Evolutionary conservation across 1,139 yeast species (phyloP), one percentile per base, ranked within the genome.

Genomic region (Magnusiomyces clavatus): DNA sequence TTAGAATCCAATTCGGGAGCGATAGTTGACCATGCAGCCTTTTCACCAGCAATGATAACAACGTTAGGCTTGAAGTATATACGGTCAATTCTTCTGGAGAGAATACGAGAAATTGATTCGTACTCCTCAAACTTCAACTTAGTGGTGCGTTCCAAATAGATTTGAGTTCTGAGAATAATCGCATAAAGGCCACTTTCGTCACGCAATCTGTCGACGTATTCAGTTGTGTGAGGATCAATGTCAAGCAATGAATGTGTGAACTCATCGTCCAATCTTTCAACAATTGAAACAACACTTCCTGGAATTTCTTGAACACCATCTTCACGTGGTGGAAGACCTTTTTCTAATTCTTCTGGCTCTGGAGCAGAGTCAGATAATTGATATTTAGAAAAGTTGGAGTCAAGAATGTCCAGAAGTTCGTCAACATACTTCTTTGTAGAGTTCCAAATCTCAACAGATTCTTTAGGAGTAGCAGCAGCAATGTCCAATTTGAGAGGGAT

Each of bases 181-280:
- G 77, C 76, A 73, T 90, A 92, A 53, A 92, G 76, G 47, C 74
- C 73, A 57, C 82, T 77, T 72, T 92, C 98, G 69, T 90, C 96
- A 69, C 86, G 84, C 67, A 94, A 78, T 68, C 97, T 81, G 61
- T 85, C 89, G 60, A 92, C 80, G 69, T 92, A 94, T 69, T 94
- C 98, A 56, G 87, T 83, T 35, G 97, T 86, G 68, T 92, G 97
- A 49, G 97, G 96, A 68, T 92, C 97, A 62, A 88, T 83, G 61
- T 81, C 81, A 68, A 90, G 90, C 62, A 92, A 77, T 49, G 95
- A 88, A 61, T 85, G 82, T 58, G 86, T 86, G 63, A 90, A 84
- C 73, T 94, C 99, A 65, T 92, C 97, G 67, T 90, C 97, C 60
- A 94, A 78, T 70, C 97, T 82, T 73, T 92, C 98, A 57, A 90